Percentiles rank a stretch among this genome's conserved stretches.
These are phyloP conservation scores for Saturnispora silvae DNA, from an alignment of 805 yeast species.

Conservation along the genomic window DNA sequence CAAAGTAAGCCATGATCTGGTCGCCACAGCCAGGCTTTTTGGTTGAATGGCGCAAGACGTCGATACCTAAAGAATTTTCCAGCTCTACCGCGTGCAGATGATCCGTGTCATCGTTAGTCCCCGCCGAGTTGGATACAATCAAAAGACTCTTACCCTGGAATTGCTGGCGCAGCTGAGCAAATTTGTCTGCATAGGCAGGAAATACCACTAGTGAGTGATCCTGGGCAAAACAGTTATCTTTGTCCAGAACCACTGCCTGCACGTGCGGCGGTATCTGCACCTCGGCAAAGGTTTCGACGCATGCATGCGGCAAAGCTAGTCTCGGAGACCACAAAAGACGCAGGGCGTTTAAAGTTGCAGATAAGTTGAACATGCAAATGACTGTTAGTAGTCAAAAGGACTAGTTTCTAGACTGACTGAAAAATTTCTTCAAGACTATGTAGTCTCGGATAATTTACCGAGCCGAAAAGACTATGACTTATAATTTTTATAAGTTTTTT, in stretches of 20 bases:
- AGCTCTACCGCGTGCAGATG: constrained; percentile 50
- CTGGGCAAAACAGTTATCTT: constrained; percentile 89
- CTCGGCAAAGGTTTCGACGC: constrained; percentile 37
- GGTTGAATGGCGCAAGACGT: constrained; percentile 58
- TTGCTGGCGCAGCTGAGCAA: constrained; percentile 41
- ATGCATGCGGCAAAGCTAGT: constrained; percentile 61
- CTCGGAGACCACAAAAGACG: constrained; percentile 52
- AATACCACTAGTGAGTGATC: constrained; percentile 73
- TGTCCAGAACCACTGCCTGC: constrained; percentile 72
- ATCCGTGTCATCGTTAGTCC: constrained; percentile 63
- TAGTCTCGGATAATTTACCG: no score
- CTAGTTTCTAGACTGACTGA: no score
- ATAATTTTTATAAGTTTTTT: no score
- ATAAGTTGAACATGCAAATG: constrained; percentile 40
- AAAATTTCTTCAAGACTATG: no score
- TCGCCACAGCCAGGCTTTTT: constrained; percentile 75
- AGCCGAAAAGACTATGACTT: no score
- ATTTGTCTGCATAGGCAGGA: constrained; percentile 53
- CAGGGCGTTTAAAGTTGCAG: constrained; percentile 65
- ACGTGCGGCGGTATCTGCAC: constrained; percentile 15
- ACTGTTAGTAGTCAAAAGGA: constrained; percentile 4
- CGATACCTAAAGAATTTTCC: constrained; percentile 56
- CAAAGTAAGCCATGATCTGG: constrained; percentile 57
- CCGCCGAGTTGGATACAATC: constrained; percentile 89
- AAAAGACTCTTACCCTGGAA: constrained; percentile 58